phyloP scores from a whole-genome alignment of 805 yeast species.

The Cyberlindnera veronae region DNA sequence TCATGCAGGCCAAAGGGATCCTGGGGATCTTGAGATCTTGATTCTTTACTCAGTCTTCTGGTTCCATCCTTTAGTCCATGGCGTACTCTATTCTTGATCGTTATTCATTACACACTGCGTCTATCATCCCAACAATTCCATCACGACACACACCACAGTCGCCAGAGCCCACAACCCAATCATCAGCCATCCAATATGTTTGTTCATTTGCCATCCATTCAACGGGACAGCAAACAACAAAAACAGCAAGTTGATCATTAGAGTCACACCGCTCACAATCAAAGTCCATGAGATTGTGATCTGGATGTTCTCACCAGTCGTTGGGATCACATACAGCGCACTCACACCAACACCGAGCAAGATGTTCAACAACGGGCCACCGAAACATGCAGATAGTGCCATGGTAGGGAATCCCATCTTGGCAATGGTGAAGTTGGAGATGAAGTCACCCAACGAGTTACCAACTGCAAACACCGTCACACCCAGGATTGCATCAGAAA shows the following conservation, averaged over 20 bases:
- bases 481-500: slow-evolving; percentile 82
- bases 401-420: slow-evolving; percentile 82
- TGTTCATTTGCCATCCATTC: slow-evolving; percentile 44
- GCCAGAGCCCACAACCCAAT: slow-evolving; percentile 26
- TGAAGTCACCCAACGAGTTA: slow-evolving; percentile 86
- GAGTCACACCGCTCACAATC: slow-evolving; percentile 36
- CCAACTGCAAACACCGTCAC: slow-evolving; percentile 91
- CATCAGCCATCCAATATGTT: slow-evolving; percentile 36
- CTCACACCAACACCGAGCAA: slow-evolving; percentile 78
- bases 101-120: too few relatives aligned
- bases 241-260: slow-evolving; percentile 37
- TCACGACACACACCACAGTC: slow-evolving; percentile 21
- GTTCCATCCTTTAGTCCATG: too few relatives aligned
- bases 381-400: slow-evolving; percentile 95
- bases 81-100: too few relatives aligned
- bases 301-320: slow-evolving; percentile 23
- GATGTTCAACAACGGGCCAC: slow-evolving; percentile 81
- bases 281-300: slow-evolving; percentile 39
- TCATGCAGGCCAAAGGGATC: too few relatives aligned
- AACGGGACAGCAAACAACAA: slow-evolving; percentile 41
- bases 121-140: too few relatives aligned
- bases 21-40: too few relatives aligned
- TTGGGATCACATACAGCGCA: slow-evolving; percentile 45
- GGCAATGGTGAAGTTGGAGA: slow-evolving; percentile 81
- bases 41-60: too few relatives aligned